Evolutionary conservation across 2,329 filamentous ascomycete species (phyloP).

Genomic region (Dothistroma pini): DNA sequence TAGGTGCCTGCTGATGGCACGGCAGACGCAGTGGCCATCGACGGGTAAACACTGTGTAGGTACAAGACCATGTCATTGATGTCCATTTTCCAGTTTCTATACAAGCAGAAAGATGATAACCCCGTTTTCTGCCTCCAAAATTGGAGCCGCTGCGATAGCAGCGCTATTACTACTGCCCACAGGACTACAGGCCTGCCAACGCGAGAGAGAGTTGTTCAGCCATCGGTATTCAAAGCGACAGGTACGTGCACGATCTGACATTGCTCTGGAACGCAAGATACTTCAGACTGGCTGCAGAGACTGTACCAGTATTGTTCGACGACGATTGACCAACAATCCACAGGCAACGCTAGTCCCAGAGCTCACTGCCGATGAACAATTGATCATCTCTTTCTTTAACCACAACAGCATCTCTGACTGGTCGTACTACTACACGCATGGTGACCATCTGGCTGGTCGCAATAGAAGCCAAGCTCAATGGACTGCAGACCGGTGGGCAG

Average conservation of each 20-base stretch:
- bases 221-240: neutral
- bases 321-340: neutral
- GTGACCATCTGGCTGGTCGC: slow-evolving; percentile 48
- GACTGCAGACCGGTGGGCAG: slow-evolving; percentile 45
- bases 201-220: slow-evolving; percentile 2
- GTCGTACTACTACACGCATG: slow-evolving; percentile 42
- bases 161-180: slow-evolving; percentile 4
- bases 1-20: neutral
- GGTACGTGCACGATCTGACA: neutral
- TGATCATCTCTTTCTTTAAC: slow-evolving; percentile 42
- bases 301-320: no score
- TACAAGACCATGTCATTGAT: neutral
- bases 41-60: neutral
- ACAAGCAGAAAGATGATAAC: neutral
- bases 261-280: neutral
- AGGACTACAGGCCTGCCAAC: slow-evolving; percentile 10
- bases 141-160: neutral
- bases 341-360: slow-evolving; percentile 13
- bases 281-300: no score
- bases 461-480: slow-evolving; percentile 46
- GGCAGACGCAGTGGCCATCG: neutral
- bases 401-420: slow-evolving; percentile 35
- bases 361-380: slow-evolving; percentile 37
- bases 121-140: neutral
- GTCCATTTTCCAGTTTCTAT: neutral